Percentiles rank a stretch among this genome's conserved stretches.
Conservation (phyloP, 78 protist genomes). For the Dictyostelium firmibasis region DNA sequence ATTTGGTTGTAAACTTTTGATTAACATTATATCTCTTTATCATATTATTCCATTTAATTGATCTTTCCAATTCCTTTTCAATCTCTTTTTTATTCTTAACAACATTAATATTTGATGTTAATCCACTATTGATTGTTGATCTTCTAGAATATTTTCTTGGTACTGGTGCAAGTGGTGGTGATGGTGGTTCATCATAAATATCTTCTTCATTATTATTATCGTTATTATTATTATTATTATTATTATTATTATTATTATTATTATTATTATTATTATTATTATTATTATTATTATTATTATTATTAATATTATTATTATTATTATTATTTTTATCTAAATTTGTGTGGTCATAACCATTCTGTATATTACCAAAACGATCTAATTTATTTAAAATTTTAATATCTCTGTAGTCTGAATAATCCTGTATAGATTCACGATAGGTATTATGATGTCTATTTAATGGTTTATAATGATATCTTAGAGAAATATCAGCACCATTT, state of each 20-base stretch:
- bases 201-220: background rate
- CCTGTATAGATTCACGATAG: background rate
- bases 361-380: constrained; percentile 57
- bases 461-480: constrained; percentile 45
- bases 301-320: constrained; percentile 2
- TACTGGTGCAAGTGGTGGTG: background rate
- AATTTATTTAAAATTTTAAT: constrained; percentile 24
- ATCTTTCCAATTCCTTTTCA: constrained; percentile 41
- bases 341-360: background rate
- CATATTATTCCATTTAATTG: constrained; percentile 33
- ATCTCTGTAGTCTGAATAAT: background rate
- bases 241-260: background rate
- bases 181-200: background rate
- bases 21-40: background rate
- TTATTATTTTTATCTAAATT: constrained; percentile 13
- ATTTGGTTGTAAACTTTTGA: constrained; percentile 9
- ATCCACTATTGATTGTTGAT: background rate
- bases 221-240: background rate
- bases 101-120: background rate
- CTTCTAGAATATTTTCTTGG: background rate
- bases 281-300: background rate
- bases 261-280: background rate
- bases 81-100: background rate
- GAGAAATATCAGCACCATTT: constrained; percentile 29
- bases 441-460: background rate